Conservation (phyloP, 2,329 filamentous ascomycete genomes). For the Alternaria ventricosa region DNA sequence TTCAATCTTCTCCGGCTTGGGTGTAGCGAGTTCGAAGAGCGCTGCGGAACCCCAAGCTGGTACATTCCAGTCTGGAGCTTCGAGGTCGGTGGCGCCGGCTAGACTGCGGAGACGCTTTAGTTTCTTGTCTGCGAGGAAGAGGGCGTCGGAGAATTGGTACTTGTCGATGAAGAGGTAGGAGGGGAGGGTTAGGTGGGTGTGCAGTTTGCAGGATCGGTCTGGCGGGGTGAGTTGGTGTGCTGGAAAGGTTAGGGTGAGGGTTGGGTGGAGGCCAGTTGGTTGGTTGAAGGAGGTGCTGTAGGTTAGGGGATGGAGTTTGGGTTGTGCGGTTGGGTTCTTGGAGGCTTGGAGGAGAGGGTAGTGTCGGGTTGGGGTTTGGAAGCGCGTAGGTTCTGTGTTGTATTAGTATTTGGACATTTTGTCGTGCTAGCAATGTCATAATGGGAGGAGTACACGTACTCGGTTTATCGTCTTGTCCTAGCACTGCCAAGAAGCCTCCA, state of each 20-base stretch:
- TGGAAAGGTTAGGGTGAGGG: conserved; percentile 73
- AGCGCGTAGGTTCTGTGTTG: conserved; percentile 73
- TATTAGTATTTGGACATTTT: too few species aligned
- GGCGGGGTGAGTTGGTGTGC: conserved; percentile 56
- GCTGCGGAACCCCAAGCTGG: conserved; percentile 79
- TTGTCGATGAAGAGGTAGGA: conserved; percentile 83
- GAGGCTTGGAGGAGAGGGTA: conserved; percentile 56
- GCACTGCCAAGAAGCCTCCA: conserved; percentile 77
- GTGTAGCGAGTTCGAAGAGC: conserved; percentile 74
- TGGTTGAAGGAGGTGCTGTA: conserved; percentile 70
- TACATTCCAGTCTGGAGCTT: conserved; percentile 84
- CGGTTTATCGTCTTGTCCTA: conserved; percentile 75
- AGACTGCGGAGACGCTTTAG: conserved; percentile 71
- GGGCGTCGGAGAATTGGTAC: conserved; percentile 78
- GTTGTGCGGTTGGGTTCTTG: conserved; percentile 21
- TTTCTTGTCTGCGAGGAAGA: conserved; percentile 84
- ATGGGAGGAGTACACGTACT: conserved; percentile 57
- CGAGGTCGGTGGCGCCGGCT: conserved; percentile 81
- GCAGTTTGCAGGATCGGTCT: conserved; percentile 67
- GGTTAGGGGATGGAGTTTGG: conserved; percentile 57
- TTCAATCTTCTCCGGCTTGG: not conserved
- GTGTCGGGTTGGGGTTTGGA: conserved; percentile 87
- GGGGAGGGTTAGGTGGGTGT: conserved; percentile 84
- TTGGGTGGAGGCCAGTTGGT: conserved; percentile 85
- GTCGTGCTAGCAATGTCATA: too few species aligned